Base-by-base conservation (phyloP, 495 filamentous ascomycete genomes). In the Jackrogersella minutella region DNA sequence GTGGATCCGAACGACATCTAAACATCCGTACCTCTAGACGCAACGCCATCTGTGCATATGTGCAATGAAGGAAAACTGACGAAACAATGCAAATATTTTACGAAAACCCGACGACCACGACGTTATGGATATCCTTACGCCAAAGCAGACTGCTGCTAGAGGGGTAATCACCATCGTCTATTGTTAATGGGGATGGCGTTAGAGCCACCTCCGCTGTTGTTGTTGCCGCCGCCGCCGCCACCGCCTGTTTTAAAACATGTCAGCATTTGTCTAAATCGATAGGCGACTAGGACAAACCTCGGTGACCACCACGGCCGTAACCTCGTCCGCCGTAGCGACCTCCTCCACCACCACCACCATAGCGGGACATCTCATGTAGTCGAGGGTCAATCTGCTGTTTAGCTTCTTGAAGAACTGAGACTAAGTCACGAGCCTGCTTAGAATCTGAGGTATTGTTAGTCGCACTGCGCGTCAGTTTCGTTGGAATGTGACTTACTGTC, bases 361-460 rank as follows among this genome's bases (percentile, higher is more conserved):
- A 97, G 76, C 95, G 91, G 57, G 88, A 88, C 95, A 98, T 98
- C 83, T 99, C 95, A 62, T 88, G 86, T 60, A 99, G 90, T 79
- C 91, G 88, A 71, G 95, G 95, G 73, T 98, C 96, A 78, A 99
- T 93, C 80, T 97, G 91, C 82, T 99, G 95, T 84, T 99, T 99
- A 65, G 95, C 93, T 80, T 99, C 95, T 68, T 88, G 90, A 68
- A 99, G 91, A 66, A 99, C 91, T 43, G 82, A 84, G 58, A 98
- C 87, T 73, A 99, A 88, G 81, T 99, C 95, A 84, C 96, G 93
- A 79, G 95, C 95, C 87, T 90, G 86, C 86, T 99, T 99, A 64
- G 92, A 86, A 80, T 99, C 95, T 97, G 64, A 51, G 64, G 70
- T 14, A 26, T 30, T 6, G 7, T 85, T 74, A 82, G 76, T 24